Evolutionary conservation across 345 rosid species (phyloP).

Genomic region (Carallia brachiata): DNA sequence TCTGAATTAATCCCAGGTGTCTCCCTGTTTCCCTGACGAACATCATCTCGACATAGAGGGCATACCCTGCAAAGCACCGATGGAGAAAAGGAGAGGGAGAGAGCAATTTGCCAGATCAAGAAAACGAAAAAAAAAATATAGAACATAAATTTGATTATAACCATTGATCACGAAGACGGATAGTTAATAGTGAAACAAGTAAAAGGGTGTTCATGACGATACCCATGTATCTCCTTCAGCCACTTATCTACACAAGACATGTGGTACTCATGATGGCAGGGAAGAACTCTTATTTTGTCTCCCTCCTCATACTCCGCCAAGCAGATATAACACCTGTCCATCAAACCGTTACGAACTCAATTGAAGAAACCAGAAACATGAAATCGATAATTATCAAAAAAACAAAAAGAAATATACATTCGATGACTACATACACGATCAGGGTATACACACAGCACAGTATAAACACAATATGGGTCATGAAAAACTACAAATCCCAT

Average conservation of each 20-base stretch:
- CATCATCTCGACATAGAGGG: conserved; percentile 73
- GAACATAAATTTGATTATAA: background rate
- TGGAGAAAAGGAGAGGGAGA: background rate
- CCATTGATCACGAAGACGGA: background rate
- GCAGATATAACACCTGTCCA: conserved; percentile 67
- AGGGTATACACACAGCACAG: too few relatives aligned
- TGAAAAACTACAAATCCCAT: background rate
- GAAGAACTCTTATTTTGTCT: conserved; percentile 67
- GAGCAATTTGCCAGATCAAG: background rate
- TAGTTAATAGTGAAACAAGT: background rate
- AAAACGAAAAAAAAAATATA: background rate
- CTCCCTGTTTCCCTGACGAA: conserved; percentile 35
- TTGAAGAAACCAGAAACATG: background rate
- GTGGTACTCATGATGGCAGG: conserved; percentile 80
- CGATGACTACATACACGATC: background rate
- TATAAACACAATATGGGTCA: background rate
- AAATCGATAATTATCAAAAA: background rate
- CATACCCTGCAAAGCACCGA: conserved; percentile 48
- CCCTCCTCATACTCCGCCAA: conserved; percentile 68
- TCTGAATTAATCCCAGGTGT: conserved; percentile 28
- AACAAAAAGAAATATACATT: background rate
- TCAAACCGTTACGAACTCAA: background rate
- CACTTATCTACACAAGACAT: conserved; percentile 78
- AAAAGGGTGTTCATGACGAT: conserved; percentile 6
- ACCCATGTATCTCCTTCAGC: conserved; percentile 88